A percentile compares a stretch with the other conserved stretches of the same genome.
phyloP scores from a whole-genome alignment of 768 basidiomycete genomes.

The Clavulina sp. region DNA sequence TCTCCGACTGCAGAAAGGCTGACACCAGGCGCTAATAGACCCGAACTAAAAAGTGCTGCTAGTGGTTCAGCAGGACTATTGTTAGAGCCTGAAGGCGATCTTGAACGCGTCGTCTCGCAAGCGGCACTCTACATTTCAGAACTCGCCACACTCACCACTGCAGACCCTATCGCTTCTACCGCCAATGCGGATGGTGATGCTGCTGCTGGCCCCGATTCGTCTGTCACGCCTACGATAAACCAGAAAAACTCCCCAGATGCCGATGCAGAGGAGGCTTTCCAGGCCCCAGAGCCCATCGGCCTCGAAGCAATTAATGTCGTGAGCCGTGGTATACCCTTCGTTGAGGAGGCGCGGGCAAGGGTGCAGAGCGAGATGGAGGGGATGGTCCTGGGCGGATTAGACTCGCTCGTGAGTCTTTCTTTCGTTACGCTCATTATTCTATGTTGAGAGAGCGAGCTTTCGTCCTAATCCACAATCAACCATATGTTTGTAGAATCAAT shows the following conservation, averaged over 20 bases:
- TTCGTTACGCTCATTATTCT: neutral
- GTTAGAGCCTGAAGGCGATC: conserved; percentile 40
- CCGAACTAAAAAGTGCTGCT: no score
- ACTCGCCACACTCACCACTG: conserved; percentile 22
- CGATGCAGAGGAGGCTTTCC: neutral
- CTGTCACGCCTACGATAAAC: neutral
- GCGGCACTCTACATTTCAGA: conserved; percentile 92
- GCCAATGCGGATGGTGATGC: no score
- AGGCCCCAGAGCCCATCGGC: conserved; percentile 24
- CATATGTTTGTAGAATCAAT: conserved; percentile 78
- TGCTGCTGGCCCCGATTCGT: neutral
- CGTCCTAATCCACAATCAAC: neutral
- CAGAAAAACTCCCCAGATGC: neutral
- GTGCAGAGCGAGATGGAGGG: conserved; percentile 79
- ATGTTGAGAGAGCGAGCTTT: neutral
- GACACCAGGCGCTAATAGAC: no score
- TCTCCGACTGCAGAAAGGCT: no score
- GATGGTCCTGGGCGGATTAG: conserved; percentile 70
- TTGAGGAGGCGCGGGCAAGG: conserved; percentile 50
- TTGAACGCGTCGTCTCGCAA: conserved; percentile 76
- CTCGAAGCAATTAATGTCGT: conserved; percentile 62
- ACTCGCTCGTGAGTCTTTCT: conserved; percentile 41
- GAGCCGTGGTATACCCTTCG: conserved; percentile 45
- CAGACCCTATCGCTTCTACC: neutral
- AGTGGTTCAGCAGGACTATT: no score